Evolutionary conservation across 106 monocot genomes (phyloP).

Genomic region (Dendrobium nobile): DNA sequence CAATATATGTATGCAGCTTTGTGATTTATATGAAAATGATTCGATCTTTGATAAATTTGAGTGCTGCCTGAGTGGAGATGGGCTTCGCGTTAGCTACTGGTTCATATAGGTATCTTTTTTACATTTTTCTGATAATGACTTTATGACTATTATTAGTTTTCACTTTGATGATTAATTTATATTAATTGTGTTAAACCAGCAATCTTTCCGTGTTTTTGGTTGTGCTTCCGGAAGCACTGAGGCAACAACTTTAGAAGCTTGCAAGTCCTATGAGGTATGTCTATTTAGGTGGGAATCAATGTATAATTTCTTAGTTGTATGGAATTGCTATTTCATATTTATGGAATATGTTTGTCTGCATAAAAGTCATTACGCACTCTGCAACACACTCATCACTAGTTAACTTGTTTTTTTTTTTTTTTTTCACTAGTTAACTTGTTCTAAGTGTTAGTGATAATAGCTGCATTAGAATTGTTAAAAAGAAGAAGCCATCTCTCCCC

Average conservation of each 20-base stretch:
- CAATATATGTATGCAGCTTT: slow-evolving; percentile 34
- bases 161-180: neutral
- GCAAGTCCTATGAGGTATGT: slow-evolving; percentile 70
- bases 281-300: neutral
- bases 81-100: slow-evolving; percentile 73
- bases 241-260: slow-evolving; percentile 75
- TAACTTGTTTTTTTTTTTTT: no score
- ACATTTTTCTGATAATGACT: neutral
- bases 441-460: no score
- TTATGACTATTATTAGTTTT: neutral
- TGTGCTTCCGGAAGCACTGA: slow-evolving; percentile 64
- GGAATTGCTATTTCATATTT: neutral
- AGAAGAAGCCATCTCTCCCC: no score
- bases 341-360: neutral
- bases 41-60: slow-evolving; percentile 98
- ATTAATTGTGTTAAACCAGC: slow-evolving; percentile 26
- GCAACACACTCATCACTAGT: neutral
- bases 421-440: neutral
- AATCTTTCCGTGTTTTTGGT: slow-evolving; percentile 82
- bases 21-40: slow-evolving; percentile 87
- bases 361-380: neutral
- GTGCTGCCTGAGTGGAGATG: slow-evolving; percentile 87
- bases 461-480: no score
- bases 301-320: neutral
- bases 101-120: slow-evolving; percentile 65